Conservation (phyloP, 306 rosid species). For the Rubus idaeus region DNA sequence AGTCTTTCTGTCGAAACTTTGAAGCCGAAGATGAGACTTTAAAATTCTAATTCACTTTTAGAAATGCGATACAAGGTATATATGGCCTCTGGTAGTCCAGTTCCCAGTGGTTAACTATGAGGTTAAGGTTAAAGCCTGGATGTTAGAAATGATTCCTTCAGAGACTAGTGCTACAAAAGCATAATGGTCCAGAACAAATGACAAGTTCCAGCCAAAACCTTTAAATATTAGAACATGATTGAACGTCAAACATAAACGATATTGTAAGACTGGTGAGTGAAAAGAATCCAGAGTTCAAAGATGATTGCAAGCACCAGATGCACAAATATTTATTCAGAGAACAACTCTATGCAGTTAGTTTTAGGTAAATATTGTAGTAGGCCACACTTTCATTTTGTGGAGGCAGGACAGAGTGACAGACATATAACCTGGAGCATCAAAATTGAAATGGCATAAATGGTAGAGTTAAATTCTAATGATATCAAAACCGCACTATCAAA, state of each 20-base stretch:
- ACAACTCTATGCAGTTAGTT: background rate
- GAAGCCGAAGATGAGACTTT: background rate
- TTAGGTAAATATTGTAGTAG: background rate
- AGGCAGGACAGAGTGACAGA: background rate
- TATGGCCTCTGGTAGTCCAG: constrained; percentile 15
- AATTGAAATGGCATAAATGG: background rate
- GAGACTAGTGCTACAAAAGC: constrained; percentile 1
- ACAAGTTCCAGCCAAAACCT: background rate
- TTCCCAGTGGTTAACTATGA: background rate
- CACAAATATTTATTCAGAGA: background rate
- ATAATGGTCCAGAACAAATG: background rate
- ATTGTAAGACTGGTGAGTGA: background rate
- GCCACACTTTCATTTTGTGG: background rate
- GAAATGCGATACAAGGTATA: background rate
- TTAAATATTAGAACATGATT: background rate
- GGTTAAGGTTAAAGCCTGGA: background rate
- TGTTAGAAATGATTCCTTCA: background rate
- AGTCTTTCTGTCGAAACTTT: background rate
- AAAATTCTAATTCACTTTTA: background rate
- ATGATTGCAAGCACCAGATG: background rate
- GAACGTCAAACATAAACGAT: background rate
- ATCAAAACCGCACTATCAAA: constrained; percentile 8
- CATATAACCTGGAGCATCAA: constrained; percentile 13
- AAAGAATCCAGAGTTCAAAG: background rate
- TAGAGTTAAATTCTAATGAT: constrained; percentile 4